Evolutionary conservation across 179 eudicot species (phyloP).

Genomic region (Heliamphora pulchella): DNA sequence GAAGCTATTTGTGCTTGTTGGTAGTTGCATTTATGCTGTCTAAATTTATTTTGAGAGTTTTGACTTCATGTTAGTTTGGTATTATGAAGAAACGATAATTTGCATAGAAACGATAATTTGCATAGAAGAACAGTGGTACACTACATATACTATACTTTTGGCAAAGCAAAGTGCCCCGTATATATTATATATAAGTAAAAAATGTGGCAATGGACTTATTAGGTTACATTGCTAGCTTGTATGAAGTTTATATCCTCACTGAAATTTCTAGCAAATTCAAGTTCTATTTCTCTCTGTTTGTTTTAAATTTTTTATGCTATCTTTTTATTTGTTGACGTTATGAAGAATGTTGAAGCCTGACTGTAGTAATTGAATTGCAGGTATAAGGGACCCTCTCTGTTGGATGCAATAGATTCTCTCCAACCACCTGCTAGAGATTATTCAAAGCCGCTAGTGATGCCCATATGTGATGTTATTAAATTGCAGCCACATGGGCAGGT

Average conservation of each 20-base stretch:
- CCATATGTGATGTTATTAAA: constrained; percentile 82
- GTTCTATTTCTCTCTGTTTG: neutral
- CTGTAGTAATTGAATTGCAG: constrained; percentile 35
- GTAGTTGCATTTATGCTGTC: neutral
- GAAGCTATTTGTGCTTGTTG: neutral
- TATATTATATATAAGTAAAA: neutral
- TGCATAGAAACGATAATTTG: neutral
- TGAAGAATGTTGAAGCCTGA: constrained; percentile 12
- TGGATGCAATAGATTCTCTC: constrained; percentile 74
- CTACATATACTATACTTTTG: neutral
- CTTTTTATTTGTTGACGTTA: neutral
- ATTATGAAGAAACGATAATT: neutral
- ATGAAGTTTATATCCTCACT: neutral
- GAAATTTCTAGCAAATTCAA: neutral
- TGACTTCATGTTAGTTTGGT: neutral
- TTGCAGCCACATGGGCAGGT: constrained; percentile 71
- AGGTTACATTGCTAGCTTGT: neutral
- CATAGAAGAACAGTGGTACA: too few species aligned
- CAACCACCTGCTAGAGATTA: constrained; percentile 74
- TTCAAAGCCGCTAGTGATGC: constrained; percentile 78
- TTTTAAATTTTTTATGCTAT: neutral
- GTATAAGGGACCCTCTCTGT: constrained; percentile 70
- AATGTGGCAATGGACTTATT: neutral
- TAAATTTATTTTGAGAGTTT: neutral
- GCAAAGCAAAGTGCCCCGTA: neutral